A percentile compares a stretch with the other conserved stretches of the same genome.
Evolutionary conservation across 148 eudicot genomes (phyloP).

Genomic region (Beta vulgaris): DNA sequence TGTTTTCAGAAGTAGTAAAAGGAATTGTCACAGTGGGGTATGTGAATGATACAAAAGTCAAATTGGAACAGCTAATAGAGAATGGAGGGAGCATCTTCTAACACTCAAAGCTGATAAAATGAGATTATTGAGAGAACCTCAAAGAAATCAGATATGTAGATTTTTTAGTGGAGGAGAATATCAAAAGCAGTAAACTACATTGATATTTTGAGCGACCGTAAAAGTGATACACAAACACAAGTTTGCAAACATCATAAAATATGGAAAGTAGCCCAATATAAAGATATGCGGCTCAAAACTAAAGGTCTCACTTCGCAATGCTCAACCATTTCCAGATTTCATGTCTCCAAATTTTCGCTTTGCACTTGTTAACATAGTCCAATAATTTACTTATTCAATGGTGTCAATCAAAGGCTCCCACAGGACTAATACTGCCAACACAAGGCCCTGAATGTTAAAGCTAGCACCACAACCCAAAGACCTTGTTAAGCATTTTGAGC

Average conservation of each 20-base stretch:
- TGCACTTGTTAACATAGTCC: neutral
- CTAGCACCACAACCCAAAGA: slow-evolving; percentile 3
- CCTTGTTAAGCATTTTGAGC: neutral
- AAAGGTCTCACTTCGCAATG: no score
- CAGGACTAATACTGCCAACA: neutral
- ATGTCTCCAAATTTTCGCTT: no score
- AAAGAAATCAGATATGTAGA: neutral
- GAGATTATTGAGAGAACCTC: neutral
- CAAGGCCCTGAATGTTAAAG: neutral
- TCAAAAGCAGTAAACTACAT: neutral
- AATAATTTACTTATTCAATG: neutral
- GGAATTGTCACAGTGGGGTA: no score
- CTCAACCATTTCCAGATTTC: no score
- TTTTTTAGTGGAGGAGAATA: neutral
- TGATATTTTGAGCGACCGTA: no score
- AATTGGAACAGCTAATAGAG: no score
- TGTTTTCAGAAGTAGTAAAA: no score
- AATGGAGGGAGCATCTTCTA: no score
- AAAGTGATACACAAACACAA: no score
- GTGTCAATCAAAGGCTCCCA: neutral
- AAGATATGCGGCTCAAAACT: neutral
- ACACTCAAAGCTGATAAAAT: neutral
- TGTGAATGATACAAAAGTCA: no score
- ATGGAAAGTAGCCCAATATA: neutral
- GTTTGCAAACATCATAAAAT: no score